These are phyloP conservation scores for Cercospora citrullina DNA, from an alignment of 2,329 filamentous ascomycete species.

Conservation along the genomic window DNA sequence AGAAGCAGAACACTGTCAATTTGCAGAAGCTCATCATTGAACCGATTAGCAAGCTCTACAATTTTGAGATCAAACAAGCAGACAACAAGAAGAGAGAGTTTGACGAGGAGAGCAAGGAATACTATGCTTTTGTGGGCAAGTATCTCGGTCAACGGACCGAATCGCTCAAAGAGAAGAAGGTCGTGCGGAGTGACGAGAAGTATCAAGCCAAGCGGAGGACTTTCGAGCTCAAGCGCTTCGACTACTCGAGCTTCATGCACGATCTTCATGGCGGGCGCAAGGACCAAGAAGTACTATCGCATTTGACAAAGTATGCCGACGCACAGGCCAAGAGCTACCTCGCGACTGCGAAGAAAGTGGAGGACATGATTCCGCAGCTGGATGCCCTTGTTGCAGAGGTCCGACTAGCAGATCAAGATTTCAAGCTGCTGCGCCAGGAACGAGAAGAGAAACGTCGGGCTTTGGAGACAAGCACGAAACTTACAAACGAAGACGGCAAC, in stretches of 20 bases:
- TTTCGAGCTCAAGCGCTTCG: constrained; percentile 96
- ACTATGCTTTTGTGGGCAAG: constrained; percentile 90
- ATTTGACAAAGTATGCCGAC: constrained; percentile 91
- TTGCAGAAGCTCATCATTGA: constrained; percentile 94
- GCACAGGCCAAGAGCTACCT: constrained; percentile 83
- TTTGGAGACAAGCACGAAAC: constrained; percentile 80
- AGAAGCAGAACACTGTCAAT: constrained; percentile 78
- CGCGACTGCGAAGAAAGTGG: constrained; percentile 80
- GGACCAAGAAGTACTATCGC: constrained; percentile 92
- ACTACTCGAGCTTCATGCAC: constrained; percentile 99
- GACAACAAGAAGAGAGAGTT: constrained; percentile 97
- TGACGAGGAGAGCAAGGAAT: constrained; percentile 97
- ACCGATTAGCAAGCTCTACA: constrained; percentile 86
- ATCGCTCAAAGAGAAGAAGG: constrained; percentile 95
- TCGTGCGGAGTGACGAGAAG: constrained; percentile 90
- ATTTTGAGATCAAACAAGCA: constrained; percentile 94
- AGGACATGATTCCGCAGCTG: constrained; percentile 81
- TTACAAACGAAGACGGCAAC: constrained; percentile 36
- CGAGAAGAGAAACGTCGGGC: constrained; percentile 89
- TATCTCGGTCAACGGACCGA: constrained; percentile 97
- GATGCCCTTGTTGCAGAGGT: constrained; percentile 88
- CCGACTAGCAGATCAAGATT: constrained; percentile 92
- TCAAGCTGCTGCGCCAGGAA: constrained; percentile 91
- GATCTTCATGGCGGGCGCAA: constrained; percentile 98
- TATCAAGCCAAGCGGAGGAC: constrained; percentile 91